These are phyloP conservation scores for Epichloe scottii DNA, from an alignment of 2,329 filamentous ascomycete species.

Conservation along the genomic window DNA sequence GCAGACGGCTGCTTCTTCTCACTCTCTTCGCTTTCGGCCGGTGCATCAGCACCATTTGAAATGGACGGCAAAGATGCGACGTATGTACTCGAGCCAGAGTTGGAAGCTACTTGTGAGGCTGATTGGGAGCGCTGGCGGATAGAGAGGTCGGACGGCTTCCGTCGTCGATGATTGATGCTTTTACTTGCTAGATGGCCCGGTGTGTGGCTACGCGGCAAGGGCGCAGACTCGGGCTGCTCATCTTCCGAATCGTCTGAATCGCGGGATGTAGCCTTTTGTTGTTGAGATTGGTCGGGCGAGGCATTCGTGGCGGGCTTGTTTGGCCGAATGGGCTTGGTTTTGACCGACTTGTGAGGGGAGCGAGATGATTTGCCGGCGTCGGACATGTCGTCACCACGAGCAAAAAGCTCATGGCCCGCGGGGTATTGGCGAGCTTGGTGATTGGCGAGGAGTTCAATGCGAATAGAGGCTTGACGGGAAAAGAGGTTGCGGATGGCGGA, in stretches of 20 bases:
- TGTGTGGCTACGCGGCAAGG: slow-evolving; percentile 44
- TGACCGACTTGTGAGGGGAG: slow-evolving; percentile 12
- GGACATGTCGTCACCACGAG: slow-evolving; percentile 27
- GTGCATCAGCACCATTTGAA: slow-evolving; percentile 13
- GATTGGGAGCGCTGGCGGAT: slow-evolving; percentile 44
- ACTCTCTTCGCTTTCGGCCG: slow-evolving; percentile 16
- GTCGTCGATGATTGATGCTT: slow-evolving; percentile 36
- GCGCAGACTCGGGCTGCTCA: slow-evolving; percentile 22
- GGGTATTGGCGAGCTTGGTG: background rate
- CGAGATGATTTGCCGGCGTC: slow-evolving; percentile 23
- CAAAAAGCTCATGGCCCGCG: slow-evolving; percentile 17
- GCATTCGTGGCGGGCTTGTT: slow-evolving; percentile 1
- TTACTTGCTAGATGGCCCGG: slow-evolving; percentile 48
- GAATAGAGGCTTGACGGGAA: background rate
- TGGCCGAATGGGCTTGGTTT: slow-evolving; percentile 20
- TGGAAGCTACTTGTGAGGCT: slow-evolving; percentile 23
- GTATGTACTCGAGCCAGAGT: slow-evolving; percentile 14
- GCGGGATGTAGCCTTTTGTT: slow-evolving; percentile 4
- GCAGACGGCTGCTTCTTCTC: slow-evolving; percentile 16
- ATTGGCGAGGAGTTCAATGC: background rate
- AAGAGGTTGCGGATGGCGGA: background rate
- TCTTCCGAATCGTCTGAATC: slow-evolving; percentile 23
- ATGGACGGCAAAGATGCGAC: slow-evolving; percentile 12
- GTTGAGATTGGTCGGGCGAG: slow-evolving; percentile 10
- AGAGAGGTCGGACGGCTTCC: slow-evolving; percentile 38